Base-by-base conservation (phyloP, 2,329 filamentous ascomycete species). In the Fusarium keratoplasticum region DNA sequence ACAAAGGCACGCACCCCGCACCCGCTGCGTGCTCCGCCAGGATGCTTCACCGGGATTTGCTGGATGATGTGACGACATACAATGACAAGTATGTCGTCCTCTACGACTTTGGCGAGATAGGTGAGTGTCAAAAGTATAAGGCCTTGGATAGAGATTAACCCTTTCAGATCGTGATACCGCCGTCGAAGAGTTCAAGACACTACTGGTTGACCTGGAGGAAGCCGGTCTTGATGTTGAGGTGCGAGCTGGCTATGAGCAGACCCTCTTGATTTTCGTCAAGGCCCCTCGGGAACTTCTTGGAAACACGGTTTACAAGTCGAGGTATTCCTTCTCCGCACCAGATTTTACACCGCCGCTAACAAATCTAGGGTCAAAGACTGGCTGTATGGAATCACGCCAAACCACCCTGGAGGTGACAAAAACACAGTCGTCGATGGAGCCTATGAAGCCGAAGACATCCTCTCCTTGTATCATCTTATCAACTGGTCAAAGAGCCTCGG, bases 171-270 rank as follows among this genome's bases (percentile, higher is more conserved):
- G 77, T 27, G 80, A 84, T 42, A 76, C 71, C 6, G 83, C 83
- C 2, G 65, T 76, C 52, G 71, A 81, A 20, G 81, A 84, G 54
- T 80, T 84, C 61, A 79, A 75, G n/a, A 69, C 71, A 6, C 86
- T 95, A 4, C 84, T 93, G 33, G 82, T 88, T 31, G 88, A 89
- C 42, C 83, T 95, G 36, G 86, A 89, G 13, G 86, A 86, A 42
- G 90, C 91, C 33, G 92, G 92, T 11, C 84, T 95, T 66, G 88
- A 92, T 63, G 92, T 90, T 0, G 92, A 94, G 81, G 91, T 94
- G n/a, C 88, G 93, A 71, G 90, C 91, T 70, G 93, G 92, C 22
- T 89, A 91, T 66, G 89, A 90, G n/a, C 86, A 90, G 72, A 91
- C 91, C 1, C 84, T 95, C 11, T 83, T 95, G 13, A 82, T 95